phyloP scores from a whole-genome alignment of 129 eudicot species.

The Smallanthus sonchifolius region DNA sequence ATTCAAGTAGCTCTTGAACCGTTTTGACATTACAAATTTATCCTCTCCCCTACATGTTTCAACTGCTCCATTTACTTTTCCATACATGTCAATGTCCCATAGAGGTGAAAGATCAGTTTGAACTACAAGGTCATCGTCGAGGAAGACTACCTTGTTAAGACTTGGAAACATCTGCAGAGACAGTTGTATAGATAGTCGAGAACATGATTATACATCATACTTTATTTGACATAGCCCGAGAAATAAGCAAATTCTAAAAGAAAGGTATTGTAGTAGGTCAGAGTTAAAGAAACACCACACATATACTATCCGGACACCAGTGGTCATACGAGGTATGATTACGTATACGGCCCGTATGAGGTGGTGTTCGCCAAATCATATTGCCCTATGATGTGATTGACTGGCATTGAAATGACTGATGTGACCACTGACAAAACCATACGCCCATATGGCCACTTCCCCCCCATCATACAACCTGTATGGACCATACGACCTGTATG shows the following conservation, averaged over 20 bases:
- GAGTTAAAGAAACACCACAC: too few relatives aligned
- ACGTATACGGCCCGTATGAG: too few relatives aligned
- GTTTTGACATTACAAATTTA: slow-evolving; percentile 84
- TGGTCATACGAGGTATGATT: too few relatives aligned
- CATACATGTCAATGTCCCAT: slow-evolving; percentile 92
- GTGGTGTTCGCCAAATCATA: too few relatives aligned
- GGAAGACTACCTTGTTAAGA: slow-evolving; percentile 67
- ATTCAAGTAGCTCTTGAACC: slow-evolving; percentile 67
- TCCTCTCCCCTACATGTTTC: slow-evolving; percentile 81
- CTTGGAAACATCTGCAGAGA: slow-evolving; percentile 80
- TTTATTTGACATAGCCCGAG: background rate
- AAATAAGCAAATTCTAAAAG: background rate
- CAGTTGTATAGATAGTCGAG: background rate
- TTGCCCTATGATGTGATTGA: too few relatives aligned
- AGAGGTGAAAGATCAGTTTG: slow-evolving; percentile 90
- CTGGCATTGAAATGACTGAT: too few relatives aligned
- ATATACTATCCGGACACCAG: too few relatives aligned
- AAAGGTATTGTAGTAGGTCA: background rate
- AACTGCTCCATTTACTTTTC: slow-evolving; percentile 94
- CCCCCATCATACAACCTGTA: too few relatives aligned
- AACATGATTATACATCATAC: background rate
- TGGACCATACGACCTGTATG: too few relatives aligned
- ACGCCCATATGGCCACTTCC: too few relatives aligned
- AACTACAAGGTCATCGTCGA: slow-evolving; percentile 89
- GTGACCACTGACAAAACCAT: too few relatives aligned